Percentiles rank a stretch among this genome's conserved stretches.
These are phyloP conservation scores for Coemansia sp. DNA, from an alignment of 192 early-diverging fungal species.

Conservation along the genomic window DNA sequence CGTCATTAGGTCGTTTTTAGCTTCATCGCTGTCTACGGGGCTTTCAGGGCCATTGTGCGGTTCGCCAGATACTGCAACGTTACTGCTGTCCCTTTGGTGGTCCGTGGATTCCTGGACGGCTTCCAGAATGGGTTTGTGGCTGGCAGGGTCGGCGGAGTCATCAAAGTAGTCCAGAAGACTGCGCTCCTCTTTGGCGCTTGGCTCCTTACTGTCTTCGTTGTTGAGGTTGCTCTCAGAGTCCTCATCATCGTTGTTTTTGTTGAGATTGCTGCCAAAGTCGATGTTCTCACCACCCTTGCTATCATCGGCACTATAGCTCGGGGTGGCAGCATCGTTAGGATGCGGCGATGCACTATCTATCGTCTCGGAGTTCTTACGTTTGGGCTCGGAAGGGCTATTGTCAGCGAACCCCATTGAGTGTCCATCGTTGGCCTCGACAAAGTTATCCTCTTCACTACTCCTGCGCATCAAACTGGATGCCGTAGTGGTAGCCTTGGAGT, in stretches of 20 bases:
- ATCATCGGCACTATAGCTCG: neutral
- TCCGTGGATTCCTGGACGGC: neutral
- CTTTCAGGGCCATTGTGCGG: neutral
- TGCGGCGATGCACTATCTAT: no score
- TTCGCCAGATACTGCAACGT: neutral
- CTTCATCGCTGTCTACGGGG: neutral
- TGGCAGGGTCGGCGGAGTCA: neutral
- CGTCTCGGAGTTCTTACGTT: no score
- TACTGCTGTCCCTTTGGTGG: neutral
- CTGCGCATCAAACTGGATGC: conserved; percentile 3
- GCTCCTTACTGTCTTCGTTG: neutral
- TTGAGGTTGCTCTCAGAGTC: neutral
- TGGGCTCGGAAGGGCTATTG: neutral
- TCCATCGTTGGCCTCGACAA: conserved; percentile 36
- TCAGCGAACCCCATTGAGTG: neutral
- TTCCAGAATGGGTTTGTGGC: neutral
- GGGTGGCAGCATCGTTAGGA: neutral
- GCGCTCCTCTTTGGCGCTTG: neutral
- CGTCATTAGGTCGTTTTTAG: neutral
- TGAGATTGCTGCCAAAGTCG: no score
- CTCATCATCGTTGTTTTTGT: neutral
- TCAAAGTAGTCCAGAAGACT: conserved; percentile 11
- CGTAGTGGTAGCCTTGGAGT: conserved; percentile 5
- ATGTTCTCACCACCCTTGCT: no score
- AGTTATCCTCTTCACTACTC: conserved; percentile 20